A percentile compares a stretch with the other conserved stretches of the same genome.
These are phyloP conservation scores for Cyberlindnera subsufficiens DNA, from an alignment of 805 yeast genomes.

Conservation along the genomic window DNA sequence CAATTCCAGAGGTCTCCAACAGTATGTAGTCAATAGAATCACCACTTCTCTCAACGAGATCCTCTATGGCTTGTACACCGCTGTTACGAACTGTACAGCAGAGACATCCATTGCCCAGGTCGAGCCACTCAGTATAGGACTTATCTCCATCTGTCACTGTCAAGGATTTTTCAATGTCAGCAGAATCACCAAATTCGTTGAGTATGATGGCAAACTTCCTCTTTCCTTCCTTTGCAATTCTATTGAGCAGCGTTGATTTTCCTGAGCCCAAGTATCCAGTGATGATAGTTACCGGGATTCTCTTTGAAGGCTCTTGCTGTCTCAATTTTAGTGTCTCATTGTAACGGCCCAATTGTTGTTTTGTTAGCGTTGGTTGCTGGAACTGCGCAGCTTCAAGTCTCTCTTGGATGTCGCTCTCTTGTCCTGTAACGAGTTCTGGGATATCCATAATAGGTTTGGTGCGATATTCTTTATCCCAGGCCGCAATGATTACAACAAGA, in stretches of 20 bases:
- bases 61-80: constrained; percentile 92
- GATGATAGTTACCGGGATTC: constrained; percentile 84
- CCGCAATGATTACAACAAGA: too few species aligned
- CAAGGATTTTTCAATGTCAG: constrained; percentile 82
- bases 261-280: constrained; percentile 97
- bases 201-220: constrained; percentile 82
- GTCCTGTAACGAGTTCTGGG: constrained; percentile 24
- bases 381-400: constrained; percentile 13
- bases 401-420: constrained; percentile 15
- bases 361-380: constrained; percentile 9
- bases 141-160: constrained; percentile 52
- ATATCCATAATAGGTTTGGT: constrained; percentile 9
- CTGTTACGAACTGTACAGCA: constrained; percentile 95
- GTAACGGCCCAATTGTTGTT: constrained; percentile 13
- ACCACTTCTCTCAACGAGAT: constrained; percentile 65
- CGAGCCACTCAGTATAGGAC: constrained; percentile 88
- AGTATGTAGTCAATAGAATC: constrained; percentile 83
- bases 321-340: constrained; percentile 13
- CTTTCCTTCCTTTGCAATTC: constrained; percentile 63
- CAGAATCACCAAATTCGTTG: constrained; percentile 89
- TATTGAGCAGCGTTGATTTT: constrained; percentile 77
- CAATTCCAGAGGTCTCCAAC: constrained; percentile 91
- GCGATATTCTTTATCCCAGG: too few species aligned
- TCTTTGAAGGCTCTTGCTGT: constrained; percentile 25
- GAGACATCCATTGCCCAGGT: constrained; percentile 92